These are phyloP conservation scores for Thraustochytrium sp. DNA, from an alignment of 352 stramenopile species.

Conservation along the genomic window DNA sequence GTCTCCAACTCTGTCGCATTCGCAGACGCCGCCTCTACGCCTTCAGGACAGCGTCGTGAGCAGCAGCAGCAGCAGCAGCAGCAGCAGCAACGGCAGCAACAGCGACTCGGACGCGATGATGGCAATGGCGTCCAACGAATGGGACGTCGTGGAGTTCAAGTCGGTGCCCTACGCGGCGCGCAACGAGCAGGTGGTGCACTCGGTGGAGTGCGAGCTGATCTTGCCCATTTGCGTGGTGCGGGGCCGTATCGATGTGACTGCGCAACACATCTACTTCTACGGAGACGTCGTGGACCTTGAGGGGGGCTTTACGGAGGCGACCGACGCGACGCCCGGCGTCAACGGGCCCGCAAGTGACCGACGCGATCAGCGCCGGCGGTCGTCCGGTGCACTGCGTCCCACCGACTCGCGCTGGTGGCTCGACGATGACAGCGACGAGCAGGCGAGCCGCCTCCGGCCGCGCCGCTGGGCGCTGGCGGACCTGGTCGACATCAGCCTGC, in stretches of 20 bases:
- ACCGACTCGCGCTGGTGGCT: slow-evolving; percentile 1
- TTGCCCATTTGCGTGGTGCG: slow-evolving; percentile 23
- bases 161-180: slow-evolving; percentile 22
- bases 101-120: neutral
- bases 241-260: slow-evolving; percentile 23
- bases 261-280: slow-evolving; percentile 39
- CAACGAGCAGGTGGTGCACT: slow-evolving; percentile 27
- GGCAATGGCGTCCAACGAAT: neutral
- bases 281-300: neutral
- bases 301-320: neutral
- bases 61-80: too few relatives aligned
- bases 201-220: slow-evolving; percentile 33
- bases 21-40: too few relatives aligned
- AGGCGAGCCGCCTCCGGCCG: neutral
- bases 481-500: neutral
- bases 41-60: too few relatives aligned
- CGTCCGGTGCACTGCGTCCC: too few relatives aligned
- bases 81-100: too few relatives aligned
- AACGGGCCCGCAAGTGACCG: too few relatives aligned
- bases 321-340: too few relatives aligned
- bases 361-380: too few relatives aligned
- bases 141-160: slow-evolving; percentile 30
- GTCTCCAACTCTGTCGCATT: too few relatives aligned
- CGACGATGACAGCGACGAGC: neutral
- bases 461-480: slow-evolving; percentile 8